These are phyloP conservation scores for Rickenella mellea DNA, from an alignment of 768 basidiomycete genomes.

Conservation along the genomic window DNA sequence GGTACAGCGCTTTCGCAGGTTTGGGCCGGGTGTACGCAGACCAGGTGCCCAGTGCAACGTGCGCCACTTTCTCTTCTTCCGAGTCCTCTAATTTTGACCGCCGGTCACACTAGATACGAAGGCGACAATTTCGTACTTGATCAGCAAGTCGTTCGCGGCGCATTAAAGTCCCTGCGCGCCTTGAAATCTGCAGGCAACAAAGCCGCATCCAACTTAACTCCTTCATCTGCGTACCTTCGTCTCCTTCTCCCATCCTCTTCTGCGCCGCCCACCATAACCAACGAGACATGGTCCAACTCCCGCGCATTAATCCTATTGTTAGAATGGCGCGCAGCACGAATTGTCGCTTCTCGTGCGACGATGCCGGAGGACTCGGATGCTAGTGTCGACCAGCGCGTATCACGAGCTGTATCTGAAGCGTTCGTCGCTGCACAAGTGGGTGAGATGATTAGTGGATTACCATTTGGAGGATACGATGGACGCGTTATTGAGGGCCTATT, in stretches of 20 bases:
- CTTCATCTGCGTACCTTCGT: conserved; percentile 48
- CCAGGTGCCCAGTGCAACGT: conserved; percentile 58
- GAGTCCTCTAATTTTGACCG: background rate
- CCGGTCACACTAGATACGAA: conserved; percentile 42
- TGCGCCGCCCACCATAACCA: background rate
- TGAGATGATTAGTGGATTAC: conserved; percentile 31
- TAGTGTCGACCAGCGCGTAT: conserved; percentile 44
- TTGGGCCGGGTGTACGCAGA: conserved; percentile 58
- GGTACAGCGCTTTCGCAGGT: conserved; percentile 60
- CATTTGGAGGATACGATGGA: conserved; percentile 11
- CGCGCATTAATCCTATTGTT: conserved; percentile 36
- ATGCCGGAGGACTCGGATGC: conserved; percentile 37
- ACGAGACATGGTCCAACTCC: conserved; percentile 28
- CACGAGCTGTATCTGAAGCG: conserved; percentile 59
- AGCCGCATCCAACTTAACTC: conserved; percentile 26
- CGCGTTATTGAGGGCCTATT: conserved; percentile 13
- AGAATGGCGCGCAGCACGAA: conserved; percentile 55
- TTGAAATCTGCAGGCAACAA: conserved; percentile 21
- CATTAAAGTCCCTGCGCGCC: conserved; percentile 45
- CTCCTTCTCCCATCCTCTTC: conserved; percentile 23
- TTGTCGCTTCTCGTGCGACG: conserved; percentile 30
- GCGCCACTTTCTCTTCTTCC: conserved; percentile 13
- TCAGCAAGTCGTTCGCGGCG: conserved; percentile 63
- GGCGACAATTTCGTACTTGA: conserved; percentile 76
- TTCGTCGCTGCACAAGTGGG: conserved; percentile 52